phyloP scores from a whole-genome alignment of 805 yeast genomes.

The Cyberlindnera americana region DNA sequence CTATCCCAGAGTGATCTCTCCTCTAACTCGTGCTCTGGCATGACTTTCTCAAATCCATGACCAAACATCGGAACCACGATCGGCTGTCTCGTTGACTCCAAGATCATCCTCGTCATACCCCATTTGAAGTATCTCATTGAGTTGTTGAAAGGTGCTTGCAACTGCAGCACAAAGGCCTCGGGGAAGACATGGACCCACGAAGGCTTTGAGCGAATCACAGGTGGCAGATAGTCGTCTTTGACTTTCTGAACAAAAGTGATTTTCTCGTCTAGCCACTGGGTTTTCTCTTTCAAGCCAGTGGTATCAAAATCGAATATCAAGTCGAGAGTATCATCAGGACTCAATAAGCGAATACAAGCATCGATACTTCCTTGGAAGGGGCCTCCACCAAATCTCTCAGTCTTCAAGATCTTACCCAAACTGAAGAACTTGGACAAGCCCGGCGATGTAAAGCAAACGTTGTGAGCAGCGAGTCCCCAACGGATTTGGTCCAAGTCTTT shows the following conservation, averaged over 20 bases:
- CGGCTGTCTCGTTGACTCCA: constrained; percentile 83
- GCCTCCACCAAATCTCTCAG: constrained; percentile 86
- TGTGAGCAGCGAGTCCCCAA: constrained; percentile 95
- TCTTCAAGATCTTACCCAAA: constrained; percentile 83
- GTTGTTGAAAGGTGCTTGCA: constrained; percentile 70
- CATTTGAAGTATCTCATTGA: constrained; percentile 95
- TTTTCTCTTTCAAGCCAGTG: constrained; percentile 3
- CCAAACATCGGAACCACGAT: constrained; percentile 83
- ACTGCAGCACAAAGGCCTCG: constrained; percentile 88
- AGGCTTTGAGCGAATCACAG: constrained; percentile 59
- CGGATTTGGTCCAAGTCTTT: constrained; percentile 63
- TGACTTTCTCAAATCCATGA: constrained; percentile 81
- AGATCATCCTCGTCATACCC: constrained; percentile 83
- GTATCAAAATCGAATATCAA: constrained; percentile 35
- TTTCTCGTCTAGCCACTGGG: constrained; percentile 17
- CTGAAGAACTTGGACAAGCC: constrained; percentile 62
- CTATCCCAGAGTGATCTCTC: constrained; percentile 44
- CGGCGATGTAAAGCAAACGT: constrained; percentile 71
- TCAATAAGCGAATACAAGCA: constrained; percentile 74
- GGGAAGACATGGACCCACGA: constrained; percentile 96
- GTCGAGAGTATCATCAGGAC: constrained; percentile 64
- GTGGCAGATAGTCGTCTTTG: constrained; percentile 39
- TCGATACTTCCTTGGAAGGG: constrained; percentile 90
- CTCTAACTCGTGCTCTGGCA: constrained; percentile 67
- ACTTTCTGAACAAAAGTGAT: constrained; percentile 15